Conservation (phyloP, 2,329 filamentous ascomycete genomes). For the Fusarium nelsonii region DNA sequence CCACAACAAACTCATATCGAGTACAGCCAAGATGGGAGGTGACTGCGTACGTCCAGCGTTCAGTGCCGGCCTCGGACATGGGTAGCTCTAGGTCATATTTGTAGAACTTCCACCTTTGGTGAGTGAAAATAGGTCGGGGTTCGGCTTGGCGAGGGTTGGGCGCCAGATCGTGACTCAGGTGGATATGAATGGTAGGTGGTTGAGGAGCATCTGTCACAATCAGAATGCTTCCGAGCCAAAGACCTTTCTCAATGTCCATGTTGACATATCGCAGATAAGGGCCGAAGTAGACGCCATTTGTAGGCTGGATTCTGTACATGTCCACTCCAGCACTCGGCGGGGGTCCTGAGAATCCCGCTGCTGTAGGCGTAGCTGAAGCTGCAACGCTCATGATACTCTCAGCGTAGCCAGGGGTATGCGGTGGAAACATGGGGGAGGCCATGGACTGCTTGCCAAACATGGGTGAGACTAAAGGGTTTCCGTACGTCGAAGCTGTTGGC, state of each 20-base stretch:
- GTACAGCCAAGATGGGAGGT: conserved; percentile 97
- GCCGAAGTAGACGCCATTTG: conserved; percentile 97
- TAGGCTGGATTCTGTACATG: conserved; percentile 92
- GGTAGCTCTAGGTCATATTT: conserved; percentile 91
- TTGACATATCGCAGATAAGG: conserved; percentile 96
- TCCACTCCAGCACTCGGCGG: conserved; percentile 90
- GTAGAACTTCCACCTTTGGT: conserved; percentile 96
- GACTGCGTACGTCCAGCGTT: conserved; percentile 97
- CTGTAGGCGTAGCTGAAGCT: conserved; percentile 77
- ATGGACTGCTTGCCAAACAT: conserved; percentile 69
- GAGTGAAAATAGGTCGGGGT: conserved; percentile 83
- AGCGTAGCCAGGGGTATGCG: conserved; percentile 85
- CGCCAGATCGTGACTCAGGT: conserved; percentile 88
- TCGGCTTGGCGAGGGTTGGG: conserved; percentile 92
- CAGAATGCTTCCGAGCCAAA: conserved; percentile 94
- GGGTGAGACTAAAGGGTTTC: conserved; percentile 78
- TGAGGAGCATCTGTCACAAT: conserved; percentile 91
- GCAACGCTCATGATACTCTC: conserved; percentile 88
- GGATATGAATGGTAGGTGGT: conserved; percentile 95
- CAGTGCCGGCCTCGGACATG: conserved; percentile 83
- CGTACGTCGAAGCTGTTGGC: conserved; percentile 81
- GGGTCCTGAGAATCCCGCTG: conserved; percentile 88
- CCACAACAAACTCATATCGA: conserved; percentile 96
- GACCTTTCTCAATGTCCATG: conserved; percentile 91
- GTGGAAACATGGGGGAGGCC: conserved; percentile 84